These are phyloP conservation scores for Vickermania spadyakhi DNA, from an alignment of 208 protist genomes.

Conservation along the genomic window DNA sequence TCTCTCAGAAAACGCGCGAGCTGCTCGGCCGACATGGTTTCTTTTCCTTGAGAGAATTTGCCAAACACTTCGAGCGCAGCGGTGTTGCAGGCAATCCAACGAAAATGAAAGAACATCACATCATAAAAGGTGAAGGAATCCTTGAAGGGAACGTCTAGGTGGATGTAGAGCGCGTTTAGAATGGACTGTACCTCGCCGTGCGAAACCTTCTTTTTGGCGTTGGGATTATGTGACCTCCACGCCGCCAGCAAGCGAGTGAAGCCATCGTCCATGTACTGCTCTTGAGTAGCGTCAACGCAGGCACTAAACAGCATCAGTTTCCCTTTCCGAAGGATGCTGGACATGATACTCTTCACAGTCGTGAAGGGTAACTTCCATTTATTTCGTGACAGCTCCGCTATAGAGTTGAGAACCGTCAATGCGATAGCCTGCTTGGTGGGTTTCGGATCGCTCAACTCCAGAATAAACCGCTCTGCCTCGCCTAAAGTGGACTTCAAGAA, in stretches of 20 bases:
- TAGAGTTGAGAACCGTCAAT: slow-evolving; percentile 77
- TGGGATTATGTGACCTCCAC: slow-evolving; percentile 60
- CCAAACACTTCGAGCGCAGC: slow-evolving; percentile 63
- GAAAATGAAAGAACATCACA: slow-evolving; percentile 48
- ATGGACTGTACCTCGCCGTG: slow-evolving; percentile 28
- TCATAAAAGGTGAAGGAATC: slow-evolving; percentile 45
- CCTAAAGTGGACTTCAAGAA: slow-evolving; percentile 57
- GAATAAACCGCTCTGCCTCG: slow-evolving; percentile 47
- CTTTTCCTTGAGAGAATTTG: slow-evolving; percentile 53
- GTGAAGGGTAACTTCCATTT: slow-evolving; percentile 76
- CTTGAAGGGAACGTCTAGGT: slow-evolving; percentile 19
- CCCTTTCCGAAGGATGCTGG: slow-evolving; percentile 15
- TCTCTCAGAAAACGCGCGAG: slow-evolving; percentile 70
- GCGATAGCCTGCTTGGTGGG: slow-evolving; percentile 45
- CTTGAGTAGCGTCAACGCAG: slow-evolving; percentile 39
- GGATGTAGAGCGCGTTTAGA: slow-evolving; percentile 52
- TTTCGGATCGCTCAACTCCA: slow-evolving; percentile 32
- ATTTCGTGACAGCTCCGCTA: slow-evolving; percentile 64
- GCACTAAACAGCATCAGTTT: slow-evolving; percentile 48
- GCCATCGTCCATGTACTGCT: slow-evolving; percentile 75
- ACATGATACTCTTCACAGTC: slow-evolving; percentile 25
- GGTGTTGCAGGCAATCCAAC: slow-evolving; percentile 52
- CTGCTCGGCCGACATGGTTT: slow-evolving; percentile 62
- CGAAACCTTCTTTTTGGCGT: slow-evolving; percentile 27
- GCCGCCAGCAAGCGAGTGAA: slow-evolving; percentile 71